Conservation (phyloP, 2,329 filamentous ascomycete genomes). For the Botrytis sinoallii region DNA sequence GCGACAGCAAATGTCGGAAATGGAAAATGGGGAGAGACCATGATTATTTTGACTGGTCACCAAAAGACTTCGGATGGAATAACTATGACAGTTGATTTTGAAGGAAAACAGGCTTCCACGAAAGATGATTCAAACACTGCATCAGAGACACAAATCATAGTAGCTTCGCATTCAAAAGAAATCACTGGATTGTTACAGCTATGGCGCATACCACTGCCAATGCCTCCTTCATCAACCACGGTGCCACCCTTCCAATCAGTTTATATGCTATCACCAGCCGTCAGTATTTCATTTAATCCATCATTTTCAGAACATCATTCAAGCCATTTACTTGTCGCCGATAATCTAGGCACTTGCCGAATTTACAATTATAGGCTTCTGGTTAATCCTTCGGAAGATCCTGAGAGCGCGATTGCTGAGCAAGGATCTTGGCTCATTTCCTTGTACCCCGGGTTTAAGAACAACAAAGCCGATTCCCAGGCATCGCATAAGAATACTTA, state of each 20-base stretch:
- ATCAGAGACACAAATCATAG: conserved; percentile 47
- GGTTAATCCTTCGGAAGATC: conserved; percentile 47
- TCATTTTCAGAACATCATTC: conserved; percentile 42
- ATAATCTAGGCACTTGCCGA: conserved; percentile 54
- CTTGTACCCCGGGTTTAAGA: conserved; percentile 46
- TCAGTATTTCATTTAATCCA: conserved; percentile 59
- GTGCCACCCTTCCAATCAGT: conserved; percentile 59
- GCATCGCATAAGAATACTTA: conserved; percentile 45
- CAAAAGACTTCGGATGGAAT: conserved; percentile 52
- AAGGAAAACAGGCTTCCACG: conserved; percentile 39
- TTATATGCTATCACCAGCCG: conserved; percentile 53
- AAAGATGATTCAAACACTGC: conserved; percentile 23
- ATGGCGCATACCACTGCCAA: conserved; percentile 50
- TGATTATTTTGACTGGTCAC: conserved; percentile 54
- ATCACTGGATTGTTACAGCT: conserved; percentile 56
- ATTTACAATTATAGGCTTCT: conserved; percentile 60
- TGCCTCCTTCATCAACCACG: conserved; percentile 38
- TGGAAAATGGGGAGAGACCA: conserved; percentile 61
- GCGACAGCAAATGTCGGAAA: conserved; percentile 55
- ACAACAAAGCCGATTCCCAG: conserved; percentile 25
- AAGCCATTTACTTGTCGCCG: conserved; percentile 56
- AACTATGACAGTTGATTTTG: conserved; percentile 48
- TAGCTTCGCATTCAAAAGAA: conserved; percentile 59
- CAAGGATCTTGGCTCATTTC: conserved; percentile 65
- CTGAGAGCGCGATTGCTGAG: conserved; percentile 32